Evolutionary conservation across 2,329 filamentous ascomycete species (phyloP).

Genomic region (Sphaceloma murrayae): DNA sequence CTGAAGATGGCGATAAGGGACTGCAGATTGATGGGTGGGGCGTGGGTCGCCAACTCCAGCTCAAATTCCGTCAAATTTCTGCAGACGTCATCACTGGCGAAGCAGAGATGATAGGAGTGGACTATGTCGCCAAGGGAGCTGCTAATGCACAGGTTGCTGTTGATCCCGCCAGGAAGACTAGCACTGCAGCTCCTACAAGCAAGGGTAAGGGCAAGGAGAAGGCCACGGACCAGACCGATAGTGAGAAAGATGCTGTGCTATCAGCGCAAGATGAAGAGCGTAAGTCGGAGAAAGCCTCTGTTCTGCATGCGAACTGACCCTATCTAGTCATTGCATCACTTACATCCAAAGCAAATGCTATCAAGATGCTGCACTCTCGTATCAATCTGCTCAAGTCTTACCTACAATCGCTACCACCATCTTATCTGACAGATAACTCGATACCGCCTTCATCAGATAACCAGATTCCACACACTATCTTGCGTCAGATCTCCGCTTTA

Average conservation of each 20-base stretch:
- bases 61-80: constrained; percentile 72
- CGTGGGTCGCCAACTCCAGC: constrained; percentile 38
- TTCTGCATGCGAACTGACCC: no score
- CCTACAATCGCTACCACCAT: constrained; percentile 60
- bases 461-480: constrained; percentile 55
- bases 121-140: constrained; percentile 78
- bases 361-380: constrained; percentile 74
- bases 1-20: constrained; percentile 50
- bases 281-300: no score
- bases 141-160: constrained; percentile 62
- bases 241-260: constrained; percentile 32
- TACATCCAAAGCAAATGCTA: constrained; percentile 80
- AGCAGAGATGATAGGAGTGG: constrained; percentile 95
- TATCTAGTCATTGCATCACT: constrained; percentile 52
- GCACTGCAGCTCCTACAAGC: constrained; percentile 15
- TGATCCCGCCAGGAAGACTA: constrained; percentile 20
- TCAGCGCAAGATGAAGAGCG: constrained; percentile 56
- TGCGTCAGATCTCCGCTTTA: constrained; percentile 81
- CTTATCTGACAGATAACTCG: constrained; percentile 46
- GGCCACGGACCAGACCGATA: constrained; percentile 27
- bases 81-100: constrained; percentile 90
- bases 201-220: constrained; percentile 34
- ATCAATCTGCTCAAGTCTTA: constrained; percentile 54
- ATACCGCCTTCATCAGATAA: constrained; percentile 27
- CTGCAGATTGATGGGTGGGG: constrained; percentile 62